Percentiles rank a stretch among this genome's conserved stretches.
Conservation (phyloP, 768 basidiomycete species). For the Dictyophora rubrovolvata region DNA sequence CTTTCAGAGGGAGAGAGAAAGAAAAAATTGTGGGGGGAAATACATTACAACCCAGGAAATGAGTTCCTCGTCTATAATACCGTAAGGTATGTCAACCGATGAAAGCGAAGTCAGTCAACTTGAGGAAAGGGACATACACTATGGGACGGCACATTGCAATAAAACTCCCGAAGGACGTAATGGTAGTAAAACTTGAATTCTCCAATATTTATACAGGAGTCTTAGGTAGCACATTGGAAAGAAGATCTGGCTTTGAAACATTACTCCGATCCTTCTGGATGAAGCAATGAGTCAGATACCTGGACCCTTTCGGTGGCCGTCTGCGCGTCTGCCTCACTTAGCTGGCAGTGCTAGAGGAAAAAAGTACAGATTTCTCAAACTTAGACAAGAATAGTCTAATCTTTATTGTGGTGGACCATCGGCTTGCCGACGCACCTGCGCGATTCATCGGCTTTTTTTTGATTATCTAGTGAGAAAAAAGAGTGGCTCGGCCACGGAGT, state of each 20-base stretch:
- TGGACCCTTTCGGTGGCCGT: not conserved
- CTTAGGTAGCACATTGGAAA: not conserved
- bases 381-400: too few relatives aligned
- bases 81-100: not conserved
- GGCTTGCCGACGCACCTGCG: too few relatives aligned
- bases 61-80: not conserved
- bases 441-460: too few relatives aligned
- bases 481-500: too few relatives aligned
- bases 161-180: not conserved
- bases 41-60: slow-evolving; percentile 7
- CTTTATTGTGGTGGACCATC: too few relatives aligned
- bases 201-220: not conserved
- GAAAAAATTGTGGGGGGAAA: not conserved
- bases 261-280: not conserved
- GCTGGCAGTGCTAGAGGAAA: not conserved
- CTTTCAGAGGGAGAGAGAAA: not conserved
- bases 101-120: not conserved
- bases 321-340: not conserved
- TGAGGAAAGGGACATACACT: not conserved
- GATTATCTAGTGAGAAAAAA: too few relatives aligned
- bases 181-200: not conserved
- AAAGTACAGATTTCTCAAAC: not conserved
- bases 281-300: too few relatives aligned
- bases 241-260: not conserved
- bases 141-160: slow-evolving; percentile 4